Evolutionary conservation across 768 basidiomycete genomes (phyloP), one percentile per base, ranked within the genome.

Genomic region (Boletus tomentosulus): DNA sequence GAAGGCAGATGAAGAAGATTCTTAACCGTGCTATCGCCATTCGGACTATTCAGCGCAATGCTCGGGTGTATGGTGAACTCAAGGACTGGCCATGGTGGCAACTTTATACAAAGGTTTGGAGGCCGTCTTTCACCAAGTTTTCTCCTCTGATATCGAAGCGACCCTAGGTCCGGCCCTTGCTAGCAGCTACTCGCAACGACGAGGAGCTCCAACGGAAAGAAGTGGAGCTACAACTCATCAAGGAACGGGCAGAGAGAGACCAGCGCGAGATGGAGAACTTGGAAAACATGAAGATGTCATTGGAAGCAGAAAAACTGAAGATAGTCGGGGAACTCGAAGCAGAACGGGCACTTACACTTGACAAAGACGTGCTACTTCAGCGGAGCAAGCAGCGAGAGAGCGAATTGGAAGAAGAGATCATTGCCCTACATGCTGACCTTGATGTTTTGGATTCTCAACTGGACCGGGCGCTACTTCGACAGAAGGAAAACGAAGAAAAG

Each of bases 11-110:
- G 74, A 89, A 86, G 76, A 98, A 98, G 76, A 82, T 97, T 46
- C 78, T 98, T 46, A 93, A 98, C 64, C 86, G 97, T 44, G 93
- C 94, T 1, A 76, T 86, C 38, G 94, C 97, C 5, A 85, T 95
- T 39, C 82, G 90, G 44, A 95, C 91, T 1, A 94, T 98, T 56
- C 97, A 98, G 66, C 81, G 86, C 43, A 99, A 99, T 66, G 96
- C 96, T 2, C 78, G 93, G 22, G 79, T 97, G 22, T 98, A 98
- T 66, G 85, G 87, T 7, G 87, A 92, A 51, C 77, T 99, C 28
- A 79, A 84, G 44, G 92, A 96, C 49, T 98, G 97, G 97, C 94
- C 96, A 1, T 98, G 97, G 97, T 99, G 97, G 97, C 89, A 94
- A 57, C 78, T 98, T 9, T 99, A 95, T 67, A 93, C 93, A 3